Percentiles rank a stretch among this genome's conserved stretches.
Evolutionary conservation across 2,329 filamentous ascomycete species (phyloP).

Genomic region (Colletotrichum eremochloae): DNA sequence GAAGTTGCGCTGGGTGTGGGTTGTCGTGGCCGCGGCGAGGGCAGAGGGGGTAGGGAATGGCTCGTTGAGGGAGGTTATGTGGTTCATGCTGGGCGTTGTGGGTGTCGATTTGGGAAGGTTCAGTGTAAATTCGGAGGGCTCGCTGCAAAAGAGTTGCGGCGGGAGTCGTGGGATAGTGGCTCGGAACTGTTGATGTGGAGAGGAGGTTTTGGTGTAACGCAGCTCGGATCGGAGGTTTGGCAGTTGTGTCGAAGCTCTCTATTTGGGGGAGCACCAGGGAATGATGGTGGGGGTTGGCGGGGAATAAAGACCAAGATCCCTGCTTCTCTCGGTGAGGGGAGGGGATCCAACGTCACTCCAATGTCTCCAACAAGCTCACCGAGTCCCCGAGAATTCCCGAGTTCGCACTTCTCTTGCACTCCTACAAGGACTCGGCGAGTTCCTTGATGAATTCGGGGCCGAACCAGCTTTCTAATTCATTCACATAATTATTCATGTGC

Average conservation of each 20-base stretch:
- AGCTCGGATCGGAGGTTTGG: slow-evolving; percentile 36
- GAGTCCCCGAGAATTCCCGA: background rate
- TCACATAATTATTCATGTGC: background rate
- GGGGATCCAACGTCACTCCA: slow-evolving; percentile 21
- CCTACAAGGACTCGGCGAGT: background rate
- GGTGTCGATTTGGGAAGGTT: slow-evolving; percentile 19
- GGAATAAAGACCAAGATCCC: slow-evolving; percentile 27
- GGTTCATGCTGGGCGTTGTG: slow-evolving; percentile 51
- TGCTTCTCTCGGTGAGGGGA: slow-evolving; percentile 31
- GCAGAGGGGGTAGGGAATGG: slow-evolving; percentile 66
- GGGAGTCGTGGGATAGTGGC: background rate
- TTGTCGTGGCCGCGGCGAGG: slow-evolving; percentile 67
- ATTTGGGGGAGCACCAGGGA: slow-evolving; percentile 6
- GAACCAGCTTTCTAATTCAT: background rate
- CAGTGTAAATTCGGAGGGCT: background rate
- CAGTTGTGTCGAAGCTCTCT: slow-evolving; percentile 23
- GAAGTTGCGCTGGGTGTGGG: slow-evolving; percentile 75
- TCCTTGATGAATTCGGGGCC: background rate
- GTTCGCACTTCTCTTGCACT: background rate
- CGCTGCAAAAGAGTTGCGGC: background rate
- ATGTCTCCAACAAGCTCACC: slow-evolving; percentile 23
- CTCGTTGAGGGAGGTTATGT: slow-evolving; percentile 60
- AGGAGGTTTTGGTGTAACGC: slow-evolving; percentile 8
- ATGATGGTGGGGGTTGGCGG: slow-evolving; percentile 41
- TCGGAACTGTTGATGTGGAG: slow-evolving; percentile 1